Evolutionary conservation across 2,329 filamentous ascomycete species (phyloP).

Genomic region (Fusarium sp.): DNA sequence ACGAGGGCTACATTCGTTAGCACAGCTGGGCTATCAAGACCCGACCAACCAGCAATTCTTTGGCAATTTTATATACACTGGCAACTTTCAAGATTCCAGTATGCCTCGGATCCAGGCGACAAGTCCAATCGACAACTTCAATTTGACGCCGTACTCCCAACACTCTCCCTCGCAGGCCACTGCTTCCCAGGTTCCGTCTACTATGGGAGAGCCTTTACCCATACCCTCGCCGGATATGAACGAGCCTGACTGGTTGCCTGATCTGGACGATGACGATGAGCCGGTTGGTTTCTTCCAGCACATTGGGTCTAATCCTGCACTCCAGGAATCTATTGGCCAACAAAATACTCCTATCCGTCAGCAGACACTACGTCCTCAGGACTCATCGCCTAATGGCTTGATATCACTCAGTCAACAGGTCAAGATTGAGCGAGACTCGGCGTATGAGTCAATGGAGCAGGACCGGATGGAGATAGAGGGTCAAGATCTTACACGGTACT

Average conservation of each 20-base stretch:
- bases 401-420: constrained; percentile 3
- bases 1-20: not conserved
- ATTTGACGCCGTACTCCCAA: constrained; percentile 9
- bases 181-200: constrained; percentile 28
- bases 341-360: constrained; percentile 6
- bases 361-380: not conserved
- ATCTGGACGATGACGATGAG: constrained; percentile 1
- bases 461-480: not conserved
- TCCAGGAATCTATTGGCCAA: constrained; percentile 11
- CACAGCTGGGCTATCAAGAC: not conserved
- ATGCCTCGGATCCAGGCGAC: not conserved
- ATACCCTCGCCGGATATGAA: constrained; percentile 20
- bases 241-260: constrained; percentile 2
- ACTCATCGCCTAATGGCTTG: constrained; percentile 1
- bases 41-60: not conserved
- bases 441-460: constrained; percentile 6
- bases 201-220: constrained; percentile 21
- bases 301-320: constrained; percentile 19
- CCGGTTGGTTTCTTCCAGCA: constrained; percentile 1
- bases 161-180: constrained; percentile 21
- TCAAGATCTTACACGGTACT: constrained; percentile 6
- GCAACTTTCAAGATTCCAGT: not conserved
- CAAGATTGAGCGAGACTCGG: constrained; percentile 26
- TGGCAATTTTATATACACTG: not conserved
- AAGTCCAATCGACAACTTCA: constrained; percentile 1